Evolutionary conservation across 2,329 filamentous ascomycete genomes (phyloP).

Genomic region (Fusarium denticulatum): DNA sequence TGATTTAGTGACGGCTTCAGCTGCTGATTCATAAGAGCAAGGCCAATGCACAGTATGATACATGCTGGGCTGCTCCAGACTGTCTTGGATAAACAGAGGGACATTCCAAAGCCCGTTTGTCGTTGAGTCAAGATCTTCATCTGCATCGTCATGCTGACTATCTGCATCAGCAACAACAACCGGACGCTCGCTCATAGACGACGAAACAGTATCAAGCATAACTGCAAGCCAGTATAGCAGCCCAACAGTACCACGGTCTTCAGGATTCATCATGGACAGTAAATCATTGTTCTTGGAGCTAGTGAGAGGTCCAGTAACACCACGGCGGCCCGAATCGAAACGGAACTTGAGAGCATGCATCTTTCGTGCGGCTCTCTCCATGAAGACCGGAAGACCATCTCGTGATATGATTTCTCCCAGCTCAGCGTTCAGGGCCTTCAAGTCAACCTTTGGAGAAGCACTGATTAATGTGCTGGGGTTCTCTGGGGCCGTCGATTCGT

Average conservation of each 20-base stretch:
- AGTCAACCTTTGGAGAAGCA: constrained; percentile 12
- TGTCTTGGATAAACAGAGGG: constrained; percentile 40
- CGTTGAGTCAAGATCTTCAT: constrained; percentile 17
- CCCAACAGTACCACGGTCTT: constrained; percentile 57
- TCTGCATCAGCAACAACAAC: constrained; percentile 53
- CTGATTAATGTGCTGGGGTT: background rate
- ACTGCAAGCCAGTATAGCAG: constrained; percentile 67
- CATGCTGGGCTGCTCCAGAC: constrained; percentile 35
- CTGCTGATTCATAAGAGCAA: constrained; percentile 61
- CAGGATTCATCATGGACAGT: constrained; percentile 2
- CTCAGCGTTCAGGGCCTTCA: constrained; percentile 18
- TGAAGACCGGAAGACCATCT: constrained; percentile 34
- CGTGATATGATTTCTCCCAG: constrained; percentile 35
- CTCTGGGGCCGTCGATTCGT: background rate
- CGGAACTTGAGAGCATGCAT: constrained; percentile 43
- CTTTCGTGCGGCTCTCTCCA: constrained; percentile 40
- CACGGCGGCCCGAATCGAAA: constrained; percentile 31
- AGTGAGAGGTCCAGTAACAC: constrained; percentile 8
- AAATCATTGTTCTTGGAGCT: background rate
- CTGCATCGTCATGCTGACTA: constrained; percentile 47
- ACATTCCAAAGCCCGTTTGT: constrained; percentile 38
- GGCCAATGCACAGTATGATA: constrained; percentile 55
- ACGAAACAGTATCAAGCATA: constrained; percentile 68
- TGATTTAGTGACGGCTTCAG: constrained; percentile 59
- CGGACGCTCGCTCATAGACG: constrained; percentile 58